phyloP scores from a whole-genome alignment of 768 basidiomycete genomes.

The Boletus reticulatus region DNA sequence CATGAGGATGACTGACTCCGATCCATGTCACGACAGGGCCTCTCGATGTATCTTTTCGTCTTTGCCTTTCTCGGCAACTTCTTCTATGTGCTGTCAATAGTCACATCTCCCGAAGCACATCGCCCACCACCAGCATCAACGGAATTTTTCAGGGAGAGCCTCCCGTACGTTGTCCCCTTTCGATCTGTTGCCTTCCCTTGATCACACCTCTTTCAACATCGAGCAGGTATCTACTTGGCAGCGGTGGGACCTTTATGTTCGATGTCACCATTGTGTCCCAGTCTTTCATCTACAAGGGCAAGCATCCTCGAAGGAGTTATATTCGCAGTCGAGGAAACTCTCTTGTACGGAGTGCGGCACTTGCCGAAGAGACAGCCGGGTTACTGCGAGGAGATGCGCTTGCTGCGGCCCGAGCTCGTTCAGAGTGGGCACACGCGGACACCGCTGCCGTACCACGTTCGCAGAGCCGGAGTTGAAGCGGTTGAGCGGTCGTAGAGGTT shows the following conservation, averaged over 20 bases:
- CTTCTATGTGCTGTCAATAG: constrained; percentile 89
- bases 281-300: constrained; percentile 70
- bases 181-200: background rate
- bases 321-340: constrained; percentile 28
- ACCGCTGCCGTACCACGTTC: constrained; percentile 23
- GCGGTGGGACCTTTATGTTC: constrained; percentile 89
- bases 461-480: constrained; percentile 39
- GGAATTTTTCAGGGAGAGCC: constrained; percentile 72
- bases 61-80: constrained; percentile 93
- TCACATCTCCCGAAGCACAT: constrained; percentile 67
- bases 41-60: constrained; percentile 91
- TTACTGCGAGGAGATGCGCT: constrained; percentile 43
- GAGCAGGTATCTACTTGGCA: constrained; percentile 81
- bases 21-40: constrained; percentile 51
- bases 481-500: background rate
- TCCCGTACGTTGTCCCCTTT: constrained; percentile 61
- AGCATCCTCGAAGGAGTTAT: constrained; percentile 33
- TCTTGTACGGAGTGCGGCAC: constrained; percentile 23
- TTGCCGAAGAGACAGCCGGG: constrained; percentile 49
- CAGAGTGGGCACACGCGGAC: constrained; percentile 24
- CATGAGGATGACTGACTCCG: constrained; percentile 4
- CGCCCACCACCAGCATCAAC: constrained; percentile 58
- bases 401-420: constrained; percentile 27
- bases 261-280: constrained; percentile 91
- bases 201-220: background rate